Evolutionary conservation across 2,329 filamentous ascomycete species (phyloP).

Genomic region (Trichoderma koningii): DNA sequence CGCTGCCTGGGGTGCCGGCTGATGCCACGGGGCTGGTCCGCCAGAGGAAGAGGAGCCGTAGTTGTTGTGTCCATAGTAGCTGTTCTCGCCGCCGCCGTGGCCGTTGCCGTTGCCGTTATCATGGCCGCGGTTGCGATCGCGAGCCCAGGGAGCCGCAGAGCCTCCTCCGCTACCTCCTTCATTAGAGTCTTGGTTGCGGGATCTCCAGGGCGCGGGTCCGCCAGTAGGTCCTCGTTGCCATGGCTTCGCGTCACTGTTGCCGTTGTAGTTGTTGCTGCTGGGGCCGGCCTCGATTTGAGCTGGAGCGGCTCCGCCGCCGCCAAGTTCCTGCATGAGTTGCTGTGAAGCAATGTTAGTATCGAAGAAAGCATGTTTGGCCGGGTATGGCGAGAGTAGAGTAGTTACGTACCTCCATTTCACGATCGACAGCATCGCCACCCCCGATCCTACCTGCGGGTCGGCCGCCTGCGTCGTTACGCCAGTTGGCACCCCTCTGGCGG

Average conservation of each 20-base stretch:
- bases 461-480: constrained; percentile 73
- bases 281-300: constrained; percentile 87
- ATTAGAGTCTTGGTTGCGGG: constrained; percentile 55
- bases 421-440: constrained; percentile 80
- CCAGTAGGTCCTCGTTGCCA: constrained; percentile 88
- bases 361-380: constrained; percentile 19
- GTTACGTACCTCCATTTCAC: constrained; percentile 85
- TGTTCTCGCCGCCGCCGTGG: constrained; percentile 30
- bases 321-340: constrained; percentile 98
- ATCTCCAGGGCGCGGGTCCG: constrained; percentile 79
- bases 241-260: constrained; percentile 68
- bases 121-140: constrained; percentile 57
- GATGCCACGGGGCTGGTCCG: constrained; percentile 51
- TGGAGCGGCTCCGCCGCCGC: constrained; percentile 68
- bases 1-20: constrained; percentile 30
- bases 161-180: constrained; percentile 48
- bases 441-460: constrained; percentile 67
- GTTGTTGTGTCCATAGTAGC: constrained; percentile 36
- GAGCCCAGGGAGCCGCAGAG: constrained; percentile 62
- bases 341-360: constrained; percentile 38
- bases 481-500: constrained; percentile 83
- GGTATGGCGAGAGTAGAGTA: too few species aligned
- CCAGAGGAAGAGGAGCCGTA: constrained; percentile 34
- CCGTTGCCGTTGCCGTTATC: constrained; percentile 40
- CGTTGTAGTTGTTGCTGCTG: constrained; percentile 46